phyloP scores from a whole-genome alignment of 345 rosid genomes.

The Bruguiera sexangula region DNA sequence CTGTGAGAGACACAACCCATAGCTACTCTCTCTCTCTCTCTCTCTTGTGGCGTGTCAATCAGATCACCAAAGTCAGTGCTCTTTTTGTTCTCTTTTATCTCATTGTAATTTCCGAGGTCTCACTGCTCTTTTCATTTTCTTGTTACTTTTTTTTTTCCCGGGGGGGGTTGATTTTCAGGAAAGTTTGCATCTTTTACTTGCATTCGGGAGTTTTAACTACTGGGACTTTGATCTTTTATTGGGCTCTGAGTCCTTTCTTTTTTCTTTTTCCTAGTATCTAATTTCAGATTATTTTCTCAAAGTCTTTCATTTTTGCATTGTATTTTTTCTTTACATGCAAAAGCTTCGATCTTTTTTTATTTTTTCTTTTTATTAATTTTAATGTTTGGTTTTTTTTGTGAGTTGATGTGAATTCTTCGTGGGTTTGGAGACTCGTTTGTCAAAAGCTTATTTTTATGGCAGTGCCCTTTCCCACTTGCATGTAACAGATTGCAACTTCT shows the following conservation, averaged over 20 bases:
- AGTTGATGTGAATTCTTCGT: background rate
- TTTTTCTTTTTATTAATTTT: background rate
- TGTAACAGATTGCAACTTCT: slow-evolving; percentile 4
- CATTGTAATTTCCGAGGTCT: background rate
- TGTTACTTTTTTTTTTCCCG: too few species aligned
- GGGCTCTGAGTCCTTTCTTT: background rate
- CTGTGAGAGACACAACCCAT: too few species aligned
- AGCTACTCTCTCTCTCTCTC: too few species aligned
- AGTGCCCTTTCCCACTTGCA: slow-evolving; percentile 9
- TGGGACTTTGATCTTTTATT: background rate
- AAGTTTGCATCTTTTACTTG: background rate
- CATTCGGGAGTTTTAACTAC: slow-evolving; percentile 4
- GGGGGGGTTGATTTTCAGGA: background rate
- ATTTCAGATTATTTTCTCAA: background rate
- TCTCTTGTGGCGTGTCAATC: background rate
- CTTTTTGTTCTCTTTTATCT: background rate
- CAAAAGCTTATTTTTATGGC: slow-evolving; percentile 1
- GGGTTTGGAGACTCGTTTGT: slow-evolving; percentile 8
- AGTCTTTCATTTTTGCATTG: background rate
- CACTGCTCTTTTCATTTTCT: background rate
- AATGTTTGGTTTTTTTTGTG: background rate
- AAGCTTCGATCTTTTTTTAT: background rate
- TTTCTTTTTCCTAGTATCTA: background rate
- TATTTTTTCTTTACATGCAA: slow-evolving; percentile 13
- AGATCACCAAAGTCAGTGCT: background rate